Percentiles rank a stretch among this genome's conserved stretches.
These are phyloP conservation scores for Russula brevipes DNA, from an alignment of 768 basidiomycete species.

Conservation along the genomic window DNA sequence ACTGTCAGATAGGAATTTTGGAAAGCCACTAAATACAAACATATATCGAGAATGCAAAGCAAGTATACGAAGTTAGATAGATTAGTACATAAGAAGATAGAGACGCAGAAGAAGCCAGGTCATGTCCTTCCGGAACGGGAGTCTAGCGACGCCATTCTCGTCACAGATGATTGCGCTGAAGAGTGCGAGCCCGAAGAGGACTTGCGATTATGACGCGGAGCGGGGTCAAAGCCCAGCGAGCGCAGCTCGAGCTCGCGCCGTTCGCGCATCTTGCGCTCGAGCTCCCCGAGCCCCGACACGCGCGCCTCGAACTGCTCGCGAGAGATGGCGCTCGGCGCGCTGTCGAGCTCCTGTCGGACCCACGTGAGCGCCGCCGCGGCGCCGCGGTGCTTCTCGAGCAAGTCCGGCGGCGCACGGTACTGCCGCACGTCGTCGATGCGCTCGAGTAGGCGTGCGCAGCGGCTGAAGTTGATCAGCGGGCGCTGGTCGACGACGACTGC, in stretches of 20 bases:
- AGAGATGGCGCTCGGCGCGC: constrained; percentile 28
- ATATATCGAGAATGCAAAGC: not conserved
- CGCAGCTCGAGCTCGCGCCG: constrained; percentile 16
- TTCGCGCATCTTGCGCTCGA: constrained; percentile 17
- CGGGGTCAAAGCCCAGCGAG: constrained; percentile 20
- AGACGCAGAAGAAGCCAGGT: too few relatives aligned
- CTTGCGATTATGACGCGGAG: not conserved
- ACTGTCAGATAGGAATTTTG: not conserved
- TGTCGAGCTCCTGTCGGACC: constrained; percentile 38
- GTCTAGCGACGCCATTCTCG: not conserved
- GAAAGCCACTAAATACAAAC: not conserved
- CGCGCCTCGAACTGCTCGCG: constrained; percentile 35
- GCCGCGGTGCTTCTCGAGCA: constrained; percentile 24
- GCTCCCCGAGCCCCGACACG: constrained; percentile 27
- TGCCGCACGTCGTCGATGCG: constrained; percentile 34
- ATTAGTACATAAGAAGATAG: not conserved
- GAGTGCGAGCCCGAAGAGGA: not conserved
- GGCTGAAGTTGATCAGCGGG: constrained; percentile 41
- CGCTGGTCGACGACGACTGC: constrained; percentile 28
- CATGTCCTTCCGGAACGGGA: not conserved
- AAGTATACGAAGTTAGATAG: not conserved
- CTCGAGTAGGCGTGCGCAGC: constrained; percentile 38
- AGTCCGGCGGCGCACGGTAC: constrained; percentile 32
- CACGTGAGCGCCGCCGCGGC: constrained; percentile 34
- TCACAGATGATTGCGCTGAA: not conserved